A percentile compares a stretch with the other conserved stretches of the same genome.
These are phyloP conservation scores for Gossypium longicalyx DNA, from an alignment of 345 rosid species.

Conservation along the genomic window DNA sequence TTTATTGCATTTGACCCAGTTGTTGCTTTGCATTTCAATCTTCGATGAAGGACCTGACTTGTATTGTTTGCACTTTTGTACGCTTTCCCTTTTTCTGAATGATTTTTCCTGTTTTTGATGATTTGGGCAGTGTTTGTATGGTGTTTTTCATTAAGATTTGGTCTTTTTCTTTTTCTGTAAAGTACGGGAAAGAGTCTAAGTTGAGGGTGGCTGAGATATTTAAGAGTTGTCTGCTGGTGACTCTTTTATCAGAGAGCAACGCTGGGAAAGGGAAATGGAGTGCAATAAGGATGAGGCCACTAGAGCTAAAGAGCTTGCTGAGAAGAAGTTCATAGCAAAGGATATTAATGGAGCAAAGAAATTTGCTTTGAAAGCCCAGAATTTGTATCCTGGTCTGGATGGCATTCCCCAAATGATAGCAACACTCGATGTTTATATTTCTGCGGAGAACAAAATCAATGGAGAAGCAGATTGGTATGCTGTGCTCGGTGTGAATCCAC, in stretches of 20 bases:
- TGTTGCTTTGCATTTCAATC: neutral
- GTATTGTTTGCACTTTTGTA: neutral
- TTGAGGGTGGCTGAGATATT: conserved; percentile 1
- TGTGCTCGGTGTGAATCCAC: conserved; percentile 47
- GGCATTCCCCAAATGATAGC: conserved; percentile 54
- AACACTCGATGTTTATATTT: conserved; percentile 44
- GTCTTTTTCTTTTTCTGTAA: neutral
- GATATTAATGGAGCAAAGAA: conserved; percentile 59
- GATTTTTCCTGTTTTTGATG: neutral
- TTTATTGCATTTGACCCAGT: neutral
- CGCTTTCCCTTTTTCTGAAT: neutral
- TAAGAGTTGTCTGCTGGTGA: neutral
- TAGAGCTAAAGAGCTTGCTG: conserved; percentile 66
- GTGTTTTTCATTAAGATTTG: conserved; percentile 2
- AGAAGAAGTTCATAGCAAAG: conserved; percentile 48
- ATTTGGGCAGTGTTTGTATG: conserved; percentile 14
- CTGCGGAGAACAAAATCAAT: conserved; percentile 43
- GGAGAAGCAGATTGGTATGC: conserved; percentile 56
- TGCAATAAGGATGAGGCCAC: conserved; percentile 68
- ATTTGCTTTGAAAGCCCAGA: conserved; percentile 67
- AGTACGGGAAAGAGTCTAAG: neutral
- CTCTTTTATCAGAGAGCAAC: neutral
- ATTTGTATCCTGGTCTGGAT: conserved; percentile 51
- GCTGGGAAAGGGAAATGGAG: conserved; percentile 19
- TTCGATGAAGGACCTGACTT: neutral